phyloP scores from a whole-genome alignment of 305 asterid genomes.

The Solanum hybrid region DNA sequence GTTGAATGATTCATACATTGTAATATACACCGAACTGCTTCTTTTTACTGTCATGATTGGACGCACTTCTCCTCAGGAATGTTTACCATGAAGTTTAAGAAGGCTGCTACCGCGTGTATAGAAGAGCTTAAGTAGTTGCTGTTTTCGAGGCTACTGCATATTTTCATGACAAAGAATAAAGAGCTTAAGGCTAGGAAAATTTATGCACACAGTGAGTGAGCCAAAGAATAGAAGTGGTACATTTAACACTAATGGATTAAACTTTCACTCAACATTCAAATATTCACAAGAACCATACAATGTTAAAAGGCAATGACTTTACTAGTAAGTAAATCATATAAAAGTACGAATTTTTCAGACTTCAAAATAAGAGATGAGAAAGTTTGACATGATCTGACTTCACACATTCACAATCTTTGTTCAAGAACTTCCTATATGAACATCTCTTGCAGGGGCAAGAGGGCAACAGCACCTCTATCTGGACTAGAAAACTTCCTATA shows the following conservation, averaged over 20 bases:
- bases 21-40: background rate
- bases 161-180: background rate
- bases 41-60: background rate
- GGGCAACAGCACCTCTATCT: constrained; percentile 48
- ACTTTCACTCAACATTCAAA: background rate
- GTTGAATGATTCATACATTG: background rate
- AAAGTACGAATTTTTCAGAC: background rate
- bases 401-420: background rate
- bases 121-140: background rate
- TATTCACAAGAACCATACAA: background rate
- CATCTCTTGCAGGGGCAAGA: constrained; percentile 50
- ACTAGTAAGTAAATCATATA: background rate
- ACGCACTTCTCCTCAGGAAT: background rate
- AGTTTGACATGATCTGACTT: background rate
- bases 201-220: background rate
- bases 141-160: background rate
- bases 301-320: background rate
- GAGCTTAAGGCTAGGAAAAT: background rate
- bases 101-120: background rate
- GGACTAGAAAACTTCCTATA: constrained; percentile 42
- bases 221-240: background rate
- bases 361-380: background rate
- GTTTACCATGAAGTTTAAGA: background rate
- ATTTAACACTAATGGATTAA: background rate
- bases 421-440: constrained; percentile 1